Evolutionary conservation across 1,284 basidiomycete genomes (phyloP).

Genomic region (Sporisorium iseilematis-ciliati): DNA sequence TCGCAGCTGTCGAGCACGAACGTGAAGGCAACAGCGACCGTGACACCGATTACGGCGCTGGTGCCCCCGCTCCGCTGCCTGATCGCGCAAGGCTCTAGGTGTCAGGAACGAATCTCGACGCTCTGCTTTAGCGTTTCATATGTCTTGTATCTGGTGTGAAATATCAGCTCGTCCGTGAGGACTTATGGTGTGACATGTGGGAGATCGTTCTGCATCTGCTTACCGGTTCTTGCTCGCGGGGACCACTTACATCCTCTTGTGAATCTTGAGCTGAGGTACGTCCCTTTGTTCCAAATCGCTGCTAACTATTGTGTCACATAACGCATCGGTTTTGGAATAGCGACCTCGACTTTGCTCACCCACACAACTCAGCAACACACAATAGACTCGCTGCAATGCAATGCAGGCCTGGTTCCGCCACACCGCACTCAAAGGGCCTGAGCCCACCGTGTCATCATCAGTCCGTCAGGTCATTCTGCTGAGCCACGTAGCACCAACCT

Average conservation of each 20-base stretch:
- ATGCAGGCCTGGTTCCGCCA: neutral
- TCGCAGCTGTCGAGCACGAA: constrained; percentile 25
- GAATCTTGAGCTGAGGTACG: too few relatives aligned
- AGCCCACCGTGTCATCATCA: constrained; percentile 6
- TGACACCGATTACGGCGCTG: constrained; percentile 47
- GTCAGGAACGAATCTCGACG: too few relatives aligned
- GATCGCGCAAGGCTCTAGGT: constrained; percentile 43
- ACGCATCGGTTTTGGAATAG: too few relatives aligned
- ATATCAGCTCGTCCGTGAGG: neutral
- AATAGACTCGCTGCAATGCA: constrained; percentile 5
- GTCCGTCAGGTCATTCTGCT: neutral
- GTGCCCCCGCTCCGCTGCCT: constrained; percentile 54
- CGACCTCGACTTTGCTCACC: too few relatives aligned
- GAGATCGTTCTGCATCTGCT: too few relatives aligned
- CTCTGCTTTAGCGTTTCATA: neutral
- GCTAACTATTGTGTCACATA: too few relatives aligned
- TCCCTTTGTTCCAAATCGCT: too few relatives aligned
- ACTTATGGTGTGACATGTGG: too few relatives aligned
- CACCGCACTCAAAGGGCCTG: neutral
- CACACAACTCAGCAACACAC: neutral
- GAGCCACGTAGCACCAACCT: neutral
- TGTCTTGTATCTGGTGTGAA: neutral
- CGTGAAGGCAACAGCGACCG: constrained; percentile 34
- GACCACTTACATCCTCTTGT: too few relatives aligned
- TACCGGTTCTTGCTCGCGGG: too few relatives aligned